phyloP scores from a whole-genome alignment of 768 basidiomycete genomes.

The Agrocybe pediades region DNA sequence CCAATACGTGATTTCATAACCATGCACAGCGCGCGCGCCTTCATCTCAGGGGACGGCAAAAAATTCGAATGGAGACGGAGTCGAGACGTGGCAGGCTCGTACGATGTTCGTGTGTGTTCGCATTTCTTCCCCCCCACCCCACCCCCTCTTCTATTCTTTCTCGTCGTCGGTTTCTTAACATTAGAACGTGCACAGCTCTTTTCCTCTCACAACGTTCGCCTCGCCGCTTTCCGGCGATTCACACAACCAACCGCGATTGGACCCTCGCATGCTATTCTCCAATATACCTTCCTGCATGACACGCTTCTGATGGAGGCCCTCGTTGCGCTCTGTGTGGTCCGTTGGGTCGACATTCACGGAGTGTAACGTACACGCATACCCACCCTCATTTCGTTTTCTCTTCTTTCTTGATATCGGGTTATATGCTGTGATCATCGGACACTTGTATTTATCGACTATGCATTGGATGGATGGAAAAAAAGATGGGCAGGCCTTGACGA shows the following conservation, averaged over 20 bases:
- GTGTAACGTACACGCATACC: conserved; percentile 31
- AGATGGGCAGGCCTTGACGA: no score
- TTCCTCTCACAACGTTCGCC: conserved; percentile 46
- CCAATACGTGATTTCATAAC: background rate
- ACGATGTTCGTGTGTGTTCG: conserved; percentile 66
- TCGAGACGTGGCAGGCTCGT: conserved; percentile 47
- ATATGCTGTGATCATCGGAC: conserved; percentile 25
- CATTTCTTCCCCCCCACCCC: no score
- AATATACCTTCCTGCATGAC: conserved; percentile 65
- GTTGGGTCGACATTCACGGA: conserved; percentile 69
- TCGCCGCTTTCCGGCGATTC: conserved; percentile 62
- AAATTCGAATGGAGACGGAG: conserved; percentile 69
- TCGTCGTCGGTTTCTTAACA: background rate
- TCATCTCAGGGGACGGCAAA: conserved; percentile 56
- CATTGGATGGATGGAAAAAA: conserved; percentile 16
- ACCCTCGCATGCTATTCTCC: conserved; percentile 60
- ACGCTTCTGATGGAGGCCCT: conserved; percentile 63
- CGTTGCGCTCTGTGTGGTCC: conserved; percentile 68
- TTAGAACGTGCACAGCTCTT: conserved; percentile 39
- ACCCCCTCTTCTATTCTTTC: conserved; percentile 1
- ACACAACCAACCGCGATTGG: conserved; percentile 59
- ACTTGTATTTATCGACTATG: conserved; percentile 29
- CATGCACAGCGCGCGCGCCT: conserved; percentile 56
- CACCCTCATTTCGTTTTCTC: conserved; percentile 10
- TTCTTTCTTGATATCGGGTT: conserved; percentile 22